Evolutionary conservation across 345 rosid genomes (phyloP).

Genomic region (Trapa bicornis): DNA sequence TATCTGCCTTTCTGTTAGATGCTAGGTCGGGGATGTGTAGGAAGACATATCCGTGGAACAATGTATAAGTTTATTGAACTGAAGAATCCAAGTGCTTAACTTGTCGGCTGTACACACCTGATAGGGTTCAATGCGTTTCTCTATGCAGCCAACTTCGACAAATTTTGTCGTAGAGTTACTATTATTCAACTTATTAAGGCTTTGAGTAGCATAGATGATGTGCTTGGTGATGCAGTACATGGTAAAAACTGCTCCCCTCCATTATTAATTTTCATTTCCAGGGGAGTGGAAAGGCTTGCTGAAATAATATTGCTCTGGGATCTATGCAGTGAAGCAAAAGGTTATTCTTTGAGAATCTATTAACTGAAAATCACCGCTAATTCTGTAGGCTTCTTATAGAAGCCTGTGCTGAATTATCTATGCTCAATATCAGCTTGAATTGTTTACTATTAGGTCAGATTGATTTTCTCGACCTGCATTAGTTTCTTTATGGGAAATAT

Average conservation of each 20-base stretch:
- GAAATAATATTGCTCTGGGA: background rate
- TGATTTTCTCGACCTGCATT: background rate
- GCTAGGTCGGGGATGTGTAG: background rate
- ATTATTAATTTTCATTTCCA: background rate
- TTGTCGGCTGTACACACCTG: too few relatives aligned
- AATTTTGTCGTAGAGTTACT: too few relatives aligned
- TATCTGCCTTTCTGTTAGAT: background rate
- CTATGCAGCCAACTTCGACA: too few relatives aligned
- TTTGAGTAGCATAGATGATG: too few relatives aligned
- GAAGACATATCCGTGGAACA: background rate
- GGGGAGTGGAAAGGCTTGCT: background rate
- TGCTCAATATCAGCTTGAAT: background rate
- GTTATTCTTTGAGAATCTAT: background rate
- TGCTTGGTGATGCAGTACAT: too few relatives aligned
- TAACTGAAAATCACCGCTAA: background rate
- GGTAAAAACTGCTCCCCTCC: too few relatives aligned
- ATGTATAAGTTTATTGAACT: background rate
- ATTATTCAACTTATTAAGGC: too few relatives aligned
- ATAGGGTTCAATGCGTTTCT: too few relatives aligned
- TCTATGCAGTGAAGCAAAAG: background rate
- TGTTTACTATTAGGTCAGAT: background rate
- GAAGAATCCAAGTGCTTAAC: too few relatives aligned
- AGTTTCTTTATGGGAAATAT: background rate
- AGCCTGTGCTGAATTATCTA: background rate
- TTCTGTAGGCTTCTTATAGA: background rate